Conservation (phyloP, 169 alveolate species). For the Blepharisma undulans region DNA sequence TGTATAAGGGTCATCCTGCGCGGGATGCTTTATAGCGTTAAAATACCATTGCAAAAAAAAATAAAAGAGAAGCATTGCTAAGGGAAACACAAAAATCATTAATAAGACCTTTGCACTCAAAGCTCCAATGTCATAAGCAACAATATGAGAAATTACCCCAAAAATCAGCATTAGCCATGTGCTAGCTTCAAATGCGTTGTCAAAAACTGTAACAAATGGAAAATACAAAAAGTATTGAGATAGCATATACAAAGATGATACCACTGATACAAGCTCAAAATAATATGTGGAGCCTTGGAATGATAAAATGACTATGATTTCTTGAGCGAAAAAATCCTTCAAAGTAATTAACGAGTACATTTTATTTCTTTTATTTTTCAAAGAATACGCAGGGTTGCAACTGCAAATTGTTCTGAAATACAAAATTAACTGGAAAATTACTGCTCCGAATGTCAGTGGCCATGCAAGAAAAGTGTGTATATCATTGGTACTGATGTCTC, state of each 20-base stretch:
- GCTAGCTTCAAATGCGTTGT: neutral
- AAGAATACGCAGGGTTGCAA: conserved; percentile 4
- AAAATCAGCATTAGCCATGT: neutral
- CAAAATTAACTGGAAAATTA: neutral
- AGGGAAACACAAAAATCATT: neutral
- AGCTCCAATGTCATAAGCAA: neutral
- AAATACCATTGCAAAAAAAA: neutral
- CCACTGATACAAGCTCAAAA: neutral
- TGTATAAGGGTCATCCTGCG: neutral
- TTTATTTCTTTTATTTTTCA: neutral
- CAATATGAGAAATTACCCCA: neutral
- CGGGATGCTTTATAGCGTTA: neutral
- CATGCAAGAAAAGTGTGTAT: neutral
- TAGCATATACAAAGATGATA: neutral
- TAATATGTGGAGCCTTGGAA: neutral
- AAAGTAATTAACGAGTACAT: neutral
- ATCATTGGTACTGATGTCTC: neutral
- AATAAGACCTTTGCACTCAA: neutral
- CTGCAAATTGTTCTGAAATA: neutral
- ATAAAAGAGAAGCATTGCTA: neutral
- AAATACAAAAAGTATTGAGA: neutral
- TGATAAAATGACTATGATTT: neutral
- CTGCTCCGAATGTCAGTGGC: neutral
- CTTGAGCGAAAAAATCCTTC: neutral
- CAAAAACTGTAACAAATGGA: neutral